Percentiles rank a stretch among this genome's conserved stretches.
phyloP scores from a whole-genome alignment of 2,329 filamentous ascomycete genomes.

The Sporothrix protearum region DNA sequence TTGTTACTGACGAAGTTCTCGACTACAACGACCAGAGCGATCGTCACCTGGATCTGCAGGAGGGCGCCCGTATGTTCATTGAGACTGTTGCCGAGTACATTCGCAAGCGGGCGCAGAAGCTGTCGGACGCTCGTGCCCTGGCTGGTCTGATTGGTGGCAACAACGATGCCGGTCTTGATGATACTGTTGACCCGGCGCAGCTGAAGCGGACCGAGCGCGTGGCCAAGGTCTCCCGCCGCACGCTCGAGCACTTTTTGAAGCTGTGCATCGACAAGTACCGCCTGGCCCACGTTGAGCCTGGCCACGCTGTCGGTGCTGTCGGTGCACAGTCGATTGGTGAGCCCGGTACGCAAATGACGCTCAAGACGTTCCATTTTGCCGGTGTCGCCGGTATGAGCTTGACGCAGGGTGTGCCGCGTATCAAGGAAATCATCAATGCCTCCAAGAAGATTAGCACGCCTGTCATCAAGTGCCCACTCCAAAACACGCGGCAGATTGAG shows the following conservation, averaged over 20 bases:
- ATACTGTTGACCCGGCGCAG: constrained; percentile 32
- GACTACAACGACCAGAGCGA: constrained; percentile 68
- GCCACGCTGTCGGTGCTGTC: constrained; percentile 92
- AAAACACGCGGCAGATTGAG: constrained; percentile 69
- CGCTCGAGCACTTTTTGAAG: constrained; percentile 71
- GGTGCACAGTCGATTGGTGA: constrained; percentile 98
- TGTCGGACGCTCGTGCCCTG: constrained; percentile 48
- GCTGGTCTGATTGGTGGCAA: constrained; percentile 47
- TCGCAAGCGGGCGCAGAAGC: constrained; percentile 55
- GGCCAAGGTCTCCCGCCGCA: constrained; percentile 75
- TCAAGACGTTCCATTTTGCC: constrained; percentile 99
- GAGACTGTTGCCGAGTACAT: constrained; percentile 74
- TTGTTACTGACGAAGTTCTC: constrained; percentile 60
- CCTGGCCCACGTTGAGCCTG: constrained; percentile 86
- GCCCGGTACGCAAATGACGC: constrained; percentile 96
- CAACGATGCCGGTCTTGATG: constrained; percentile 27
- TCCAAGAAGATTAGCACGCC: constrained; percentile 92
- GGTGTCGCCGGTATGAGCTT: constrained; percentile 99
- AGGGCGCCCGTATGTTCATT: constrained; percentile 79
- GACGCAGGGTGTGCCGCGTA: constrained; percentile 97
- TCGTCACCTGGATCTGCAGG: constrained; percentile 69
- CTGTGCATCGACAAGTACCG: constrained; percentile 87
- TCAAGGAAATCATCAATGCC: constrained; percentile 99
- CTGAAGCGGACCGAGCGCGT: constrained; percentile 62
- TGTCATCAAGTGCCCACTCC: constrained; percentile 81